Base-by-base conservation (phyloP, 164 flowering plant genomes). In the Stephania japonica region DNA sequence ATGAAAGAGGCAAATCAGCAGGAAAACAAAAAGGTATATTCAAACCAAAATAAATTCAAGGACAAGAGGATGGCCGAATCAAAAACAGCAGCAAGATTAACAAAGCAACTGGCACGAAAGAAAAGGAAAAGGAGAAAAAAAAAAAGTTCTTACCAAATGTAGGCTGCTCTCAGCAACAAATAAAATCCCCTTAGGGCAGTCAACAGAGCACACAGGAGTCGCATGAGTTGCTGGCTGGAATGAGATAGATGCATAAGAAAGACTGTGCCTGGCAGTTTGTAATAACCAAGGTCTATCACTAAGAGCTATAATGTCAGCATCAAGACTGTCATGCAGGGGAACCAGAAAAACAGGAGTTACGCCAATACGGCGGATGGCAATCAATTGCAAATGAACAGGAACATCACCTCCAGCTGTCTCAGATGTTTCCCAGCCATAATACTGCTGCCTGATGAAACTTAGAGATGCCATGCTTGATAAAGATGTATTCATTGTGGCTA, bases 281-380 rank as follows among this genome's bases (percentile, higher is more conserved):
- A 95, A 81, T 74, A 95, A 83, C 98, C 99, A 95, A 43, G 98
- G 97, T 81, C 99, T 89, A 75, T 95, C 99, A 85, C 99, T 91
- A 66, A 95, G 90, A 82, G 88, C 89, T 79, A 95, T 87, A 49
- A 95, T 85, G 71, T 95, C 98, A 41, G 95, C 78, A 80, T 87
- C 87, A 50, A 88, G 87, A 21, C 85, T 85, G 78, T 95, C 93
- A 68, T 75, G 81, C 74, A 95, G 79, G 43, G 99, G 94, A 76
- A 90, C 94, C 79, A 95, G 82, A 81, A 93, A 93, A 81, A 90
- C 97, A 69, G 98, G 99, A 62, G 97, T 88, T 73, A 93, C 83
- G 72, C 99, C 98, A 80, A 95, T 87, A 4, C 97, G 93, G 32
- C 99, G 96, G 24, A 84, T 85, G 65, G 99, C 93, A 85, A 95